Percentiles rank a stretch among this genome's conserved stretches.
Evolutionary conservation across 2,329 filamentous ascomycete species (phyloP).

Genomic region (Pseudomassariella vexata): DNA sequence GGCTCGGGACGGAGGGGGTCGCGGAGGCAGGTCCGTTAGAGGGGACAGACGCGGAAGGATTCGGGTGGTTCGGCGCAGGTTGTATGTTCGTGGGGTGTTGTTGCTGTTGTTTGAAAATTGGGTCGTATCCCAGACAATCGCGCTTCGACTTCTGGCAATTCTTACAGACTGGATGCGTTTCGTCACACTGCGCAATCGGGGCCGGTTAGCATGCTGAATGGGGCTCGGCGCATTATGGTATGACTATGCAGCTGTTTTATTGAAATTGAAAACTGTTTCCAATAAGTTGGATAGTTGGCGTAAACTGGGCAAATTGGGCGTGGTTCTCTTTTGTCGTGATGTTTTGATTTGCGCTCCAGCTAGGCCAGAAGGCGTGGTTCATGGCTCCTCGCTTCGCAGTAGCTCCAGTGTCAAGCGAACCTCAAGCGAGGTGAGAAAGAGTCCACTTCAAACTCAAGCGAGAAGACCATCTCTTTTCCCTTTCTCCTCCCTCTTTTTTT

Average conservation of each 20-base stretch:
- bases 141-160: slow-evolving; percentile 87
- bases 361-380: slow-evolving; percentile 11
- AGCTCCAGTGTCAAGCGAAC: slow-evolving; percentile 28
- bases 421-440: slow-evolving; percentile 21
- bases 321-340: slow-evolving; percentile 3
- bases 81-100: slow-evolving; percentile 65
- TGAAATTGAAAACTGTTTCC: too few relatives aligned
- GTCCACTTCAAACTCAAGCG: slow-evolving; percentile 34
- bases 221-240: too few relatives aligned
- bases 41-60: slow-evolving; percentile 17
- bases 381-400: slow-evolving; percentile 27
- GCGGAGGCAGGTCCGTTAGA: slow-evolving; percentile 17
- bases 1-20: slow-evolving; percentile 14
- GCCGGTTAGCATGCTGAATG: too few relatives aligned
- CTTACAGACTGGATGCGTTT: slow-evolving; percentile 86
- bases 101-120: slow-evolving; percentile 73
- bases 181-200: slow-evolving; percentile 99
- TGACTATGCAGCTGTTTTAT: too few relatives aligned
- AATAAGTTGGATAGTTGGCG: background rate
- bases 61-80: slow-evolving; percentile 51
- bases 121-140: slow-evolving; percentile 81
- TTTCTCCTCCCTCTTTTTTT: slow-evolving; percentile 2
- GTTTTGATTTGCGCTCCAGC: background rate
- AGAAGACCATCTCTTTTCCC: slow-evolving; percentile 1
- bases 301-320: slow-evolving; percentile 3